Conservation (phyloP, 2,329 filamentous ascomycete genomes). For the Hymenoscyphus fructigenus region DNA sequence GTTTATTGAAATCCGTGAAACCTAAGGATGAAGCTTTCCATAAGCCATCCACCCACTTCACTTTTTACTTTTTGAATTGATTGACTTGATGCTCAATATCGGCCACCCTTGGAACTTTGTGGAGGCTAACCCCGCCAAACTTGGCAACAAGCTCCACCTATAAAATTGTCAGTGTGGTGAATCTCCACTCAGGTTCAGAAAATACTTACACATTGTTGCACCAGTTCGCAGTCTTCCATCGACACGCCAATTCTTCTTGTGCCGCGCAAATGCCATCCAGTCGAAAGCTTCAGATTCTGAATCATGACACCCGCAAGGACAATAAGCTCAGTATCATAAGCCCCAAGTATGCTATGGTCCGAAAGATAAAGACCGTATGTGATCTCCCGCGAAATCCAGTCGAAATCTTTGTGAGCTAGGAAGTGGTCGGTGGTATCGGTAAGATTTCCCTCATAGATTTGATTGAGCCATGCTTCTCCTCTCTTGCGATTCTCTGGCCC, state of each 20-base stretch:
- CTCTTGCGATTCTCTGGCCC: slow-evolving; percentile 54
- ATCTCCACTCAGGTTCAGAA: neutral
- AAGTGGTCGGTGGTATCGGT: slow-evolving; percentile 41
- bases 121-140: slow-evolving; percentile 37
- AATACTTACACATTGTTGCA: slow-evolving; percentile 36
- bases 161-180: slow-evolving; percentile 7
- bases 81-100: slow-evolving; percentile 44
- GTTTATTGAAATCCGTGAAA: too few species aligned
- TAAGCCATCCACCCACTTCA: neutral
- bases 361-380: slow-evolving; percentile 59
- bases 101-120: slow-evolving; percentile 40
- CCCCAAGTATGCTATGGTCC: slow-evolving; percentile 53
- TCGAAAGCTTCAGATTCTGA: slow-evolving; percentile 53
- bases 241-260: slow-evolving; percentile 48
- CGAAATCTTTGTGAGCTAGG: slow-evolving; percentile 47
- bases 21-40: too few species aligned
- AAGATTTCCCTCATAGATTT: slow-evolving; percentile 41
- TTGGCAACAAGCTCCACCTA: slow-evolving; percentile 40
- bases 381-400: slow-evolving; percentile 53
- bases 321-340: slow-evolving; percentile 54
- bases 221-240: slow-evolving; percentile 41
- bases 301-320: slow-evolving; percentile 56
- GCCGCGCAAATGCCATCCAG: slow-evolving; percentile 55
- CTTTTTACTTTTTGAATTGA: neutral
- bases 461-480: slow-evolving; percentile 54